A percentile compares a stretch with the other conserved stretches of the same genome.
Conservation (phyloP, 129 eudicot genomes). For the Artemisia tridentata region DNA sequence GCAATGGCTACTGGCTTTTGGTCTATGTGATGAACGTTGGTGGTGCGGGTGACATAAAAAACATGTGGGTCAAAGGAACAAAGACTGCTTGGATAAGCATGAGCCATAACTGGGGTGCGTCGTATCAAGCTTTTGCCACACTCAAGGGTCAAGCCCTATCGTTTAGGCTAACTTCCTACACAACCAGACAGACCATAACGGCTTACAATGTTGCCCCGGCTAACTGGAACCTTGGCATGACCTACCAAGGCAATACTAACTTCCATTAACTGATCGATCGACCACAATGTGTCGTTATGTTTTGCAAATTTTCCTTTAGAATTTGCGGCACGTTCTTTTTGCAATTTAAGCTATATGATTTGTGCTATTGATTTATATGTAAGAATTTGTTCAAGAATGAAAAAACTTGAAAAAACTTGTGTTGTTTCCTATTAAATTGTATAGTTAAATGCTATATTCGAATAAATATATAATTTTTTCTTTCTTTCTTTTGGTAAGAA, state of each 20-base stretch:
- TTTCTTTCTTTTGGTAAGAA: background rate
- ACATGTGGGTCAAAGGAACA: constrained; percentile 89
- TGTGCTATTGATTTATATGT: constrained; percentile 10
- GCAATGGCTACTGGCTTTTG: constrained; percentile 76
- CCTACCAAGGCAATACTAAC: constrained; percentile 59
- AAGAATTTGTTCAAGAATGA: constrained; percentile 12
- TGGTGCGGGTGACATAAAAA: constrained; percentile 76
- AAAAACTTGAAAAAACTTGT: background rate
- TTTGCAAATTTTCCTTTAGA: constrained; percentile 10
- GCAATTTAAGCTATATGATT: constrained; percentile 5
- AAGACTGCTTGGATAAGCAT: constrained; percentile 80
- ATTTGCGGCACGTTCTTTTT: constrained; percentile 19
- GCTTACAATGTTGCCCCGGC: constrained; percentile 84
- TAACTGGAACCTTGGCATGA: constrained; percentile 63
- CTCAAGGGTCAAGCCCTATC: constrained; percentile 70
- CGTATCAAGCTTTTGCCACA: constrained; percentile 75
- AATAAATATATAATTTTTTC: background rate
- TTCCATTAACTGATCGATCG: constrained; percentile 38
- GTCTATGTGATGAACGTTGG: constrained; percentile 86
- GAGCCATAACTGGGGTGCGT: constrained; percentile 98
- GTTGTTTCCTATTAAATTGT: constrained; percentile 1
- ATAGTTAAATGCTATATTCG: background rate
- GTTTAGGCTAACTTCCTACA: constrained; percentile 64
- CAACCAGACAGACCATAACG: constrained; percentile 55
- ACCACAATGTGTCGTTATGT: background rate